phyloP scores from a whole-genome alignment of 129 eudicot genomes.

The Pulicaria dysenterica region DNA sequence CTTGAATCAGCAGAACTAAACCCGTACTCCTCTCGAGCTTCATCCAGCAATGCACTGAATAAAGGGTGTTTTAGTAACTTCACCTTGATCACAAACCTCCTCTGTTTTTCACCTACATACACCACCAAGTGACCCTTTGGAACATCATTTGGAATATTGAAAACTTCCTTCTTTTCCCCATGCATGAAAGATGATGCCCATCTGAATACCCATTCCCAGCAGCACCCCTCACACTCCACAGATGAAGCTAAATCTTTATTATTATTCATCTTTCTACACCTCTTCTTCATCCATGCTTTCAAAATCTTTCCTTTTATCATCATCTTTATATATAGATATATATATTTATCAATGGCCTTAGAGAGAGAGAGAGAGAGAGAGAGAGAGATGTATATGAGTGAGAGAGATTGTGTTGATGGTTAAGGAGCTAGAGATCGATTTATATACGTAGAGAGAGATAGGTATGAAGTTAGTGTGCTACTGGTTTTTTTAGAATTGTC shows the following conservation, averaged over 20 bases:
- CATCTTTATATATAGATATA: background rate
- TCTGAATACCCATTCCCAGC: slow-evolving; percentile 62
- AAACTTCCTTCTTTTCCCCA: slow-evolving; percentile 39
- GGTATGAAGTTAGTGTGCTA: slow-evolving; percentile 36
- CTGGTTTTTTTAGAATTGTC: slow-evolving; percentile 30
- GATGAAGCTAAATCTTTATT: slow-evolving; percentile 38
- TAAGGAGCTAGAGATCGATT: slow-evolving; percentile 32
- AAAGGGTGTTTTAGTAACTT: slow-evolving; percentile 71
- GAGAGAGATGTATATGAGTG: background rate
- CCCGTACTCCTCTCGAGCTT: slow-evolving; percentile 67
- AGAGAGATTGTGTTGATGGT: slow-evolving; percentile 41
- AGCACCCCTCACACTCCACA: slow-evolving; percentile 45
- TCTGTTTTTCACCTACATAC: slow-evolving; percentile 70
- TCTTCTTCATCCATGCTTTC: slow-evolving; percentile 54
- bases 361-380: slow-evolving; percentile 21
- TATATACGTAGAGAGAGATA: slow-evolving; percentile 35
- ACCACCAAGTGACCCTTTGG: slow-evolving; percentile 96
- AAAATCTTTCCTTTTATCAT: slow-evolving; percentile 41
- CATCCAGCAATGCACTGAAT: slow-evolving; percentile 73
- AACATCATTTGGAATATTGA: slow-evolving; percentile 65
- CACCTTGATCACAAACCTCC: slow-evolving; percentile 72
- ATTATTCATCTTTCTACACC: slow-evolving; percentile 48
- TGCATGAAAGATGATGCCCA: slow-evolving; percentile 36
- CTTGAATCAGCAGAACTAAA: slow-evolving; percentile 47
- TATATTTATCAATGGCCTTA: slow-evolving; percentile 6